phyloP scores from a whole-genome alignment of 352 stramenopile species.

The Globisporangium radiosum region DNA sequence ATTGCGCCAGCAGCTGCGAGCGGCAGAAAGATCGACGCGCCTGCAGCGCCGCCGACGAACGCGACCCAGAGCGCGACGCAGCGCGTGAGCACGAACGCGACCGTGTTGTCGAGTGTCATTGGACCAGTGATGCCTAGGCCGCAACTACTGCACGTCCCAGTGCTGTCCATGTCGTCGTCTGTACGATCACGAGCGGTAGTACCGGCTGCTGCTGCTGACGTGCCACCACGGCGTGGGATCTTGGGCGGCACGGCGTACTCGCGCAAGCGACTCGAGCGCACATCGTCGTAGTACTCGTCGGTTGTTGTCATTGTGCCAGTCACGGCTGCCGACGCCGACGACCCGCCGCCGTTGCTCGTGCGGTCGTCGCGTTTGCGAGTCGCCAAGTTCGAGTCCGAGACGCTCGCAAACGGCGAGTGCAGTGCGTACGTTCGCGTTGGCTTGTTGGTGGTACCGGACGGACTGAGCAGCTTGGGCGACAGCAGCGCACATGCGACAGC shows the following conservation, averaged over 20 bases:
- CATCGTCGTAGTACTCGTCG: conserved; percentile 1
- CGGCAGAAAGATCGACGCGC: conserved; percentile 56
- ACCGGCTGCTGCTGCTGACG: neutral
- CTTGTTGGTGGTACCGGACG: neutral
- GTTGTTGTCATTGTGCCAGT: neutral
- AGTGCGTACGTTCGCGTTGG: neutral
- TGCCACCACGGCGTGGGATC: conserved; percentile 3
- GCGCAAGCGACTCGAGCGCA: conserved; percentile 10
- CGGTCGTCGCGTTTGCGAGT: conserved; percentile 7
- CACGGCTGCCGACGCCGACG: neutral
- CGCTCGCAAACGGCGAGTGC: conserved; percentile 5
- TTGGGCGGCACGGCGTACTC: conserved; percentile 12
- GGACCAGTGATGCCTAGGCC: neutral
- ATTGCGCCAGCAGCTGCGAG: conserved; percentile 39
- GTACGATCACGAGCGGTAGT: neutral
- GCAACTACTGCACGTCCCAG: too few species aligned
- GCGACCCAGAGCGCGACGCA: conserved; percentile 29
- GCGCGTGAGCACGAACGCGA: conserved; percentile 12
- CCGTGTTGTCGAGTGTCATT: conserved; percentile 13
- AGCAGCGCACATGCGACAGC: conserved; percentile 5
- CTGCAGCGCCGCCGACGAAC: conserved; percentile 20
- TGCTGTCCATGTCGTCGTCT: neutral
- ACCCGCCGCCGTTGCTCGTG: conserved; percentile 1
- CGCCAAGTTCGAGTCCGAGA: conserved; percentile 3
- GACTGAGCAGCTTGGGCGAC: conserved; percentile 4